These are phyloP conservation scores for Spathaspora sp. DNA, from an alignment of 1,139 yeast species.

Conservation along the genomic window DNA sequence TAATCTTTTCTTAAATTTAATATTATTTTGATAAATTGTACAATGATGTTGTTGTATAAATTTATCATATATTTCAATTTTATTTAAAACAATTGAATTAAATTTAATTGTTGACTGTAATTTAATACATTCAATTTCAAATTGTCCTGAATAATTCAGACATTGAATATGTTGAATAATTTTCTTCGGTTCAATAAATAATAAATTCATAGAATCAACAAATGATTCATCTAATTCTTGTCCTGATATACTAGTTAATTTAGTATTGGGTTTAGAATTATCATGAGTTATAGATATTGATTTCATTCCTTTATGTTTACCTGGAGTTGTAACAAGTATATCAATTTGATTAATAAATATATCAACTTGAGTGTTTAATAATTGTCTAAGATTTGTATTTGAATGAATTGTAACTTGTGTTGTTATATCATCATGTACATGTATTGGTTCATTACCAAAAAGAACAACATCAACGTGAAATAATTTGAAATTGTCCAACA, in stretches of 20 bases:
- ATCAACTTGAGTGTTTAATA: constrained; percentile 7
- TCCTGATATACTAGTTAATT: constrained; percentile 7
- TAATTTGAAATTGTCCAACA: constrained; percentile 9
- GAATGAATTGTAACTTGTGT: constrained; percentile 18
- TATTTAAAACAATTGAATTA: constrained; percentile 10
- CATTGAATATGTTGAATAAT: constrained; percentile 25
- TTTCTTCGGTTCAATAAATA: constrained; percentile 5
- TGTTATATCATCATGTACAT: constrained; percentile 19
- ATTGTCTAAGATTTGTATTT: constrained; percentile 13
- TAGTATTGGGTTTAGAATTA: constrained; percentile 3
- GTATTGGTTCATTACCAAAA: constrained; percentile 15
- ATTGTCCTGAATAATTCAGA: constrained; percentile 25
- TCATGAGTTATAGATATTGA: constrained; percentile 13
- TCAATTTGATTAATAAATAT: constrained; percentile 15
- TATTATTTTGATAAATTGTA: background rate
- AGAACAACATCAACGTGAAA: constrained; percentile 15
- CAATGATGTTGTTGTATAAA: background rate
- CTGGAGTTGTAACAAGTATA: constrained; percentile 9
- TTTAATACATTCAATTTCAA: constrained; percentile 19
- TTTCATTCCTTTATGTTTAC: constrained; percentile 5
- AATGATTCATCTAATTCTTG: constrained; percentile 12
- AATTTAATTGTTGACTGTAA: constrained; percentile 14
- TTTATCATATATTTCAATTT: constrained; percentile 14
- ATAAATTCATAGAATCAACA: constrained; percentile 13
- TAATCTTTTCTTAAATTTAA: background rate